These are phyloP conservation scores for Coniochaeta pulveracea DNA, from an alignment of 2,329 filamentous ascomycete genomes.

Conservation along the genomic window DNA sequence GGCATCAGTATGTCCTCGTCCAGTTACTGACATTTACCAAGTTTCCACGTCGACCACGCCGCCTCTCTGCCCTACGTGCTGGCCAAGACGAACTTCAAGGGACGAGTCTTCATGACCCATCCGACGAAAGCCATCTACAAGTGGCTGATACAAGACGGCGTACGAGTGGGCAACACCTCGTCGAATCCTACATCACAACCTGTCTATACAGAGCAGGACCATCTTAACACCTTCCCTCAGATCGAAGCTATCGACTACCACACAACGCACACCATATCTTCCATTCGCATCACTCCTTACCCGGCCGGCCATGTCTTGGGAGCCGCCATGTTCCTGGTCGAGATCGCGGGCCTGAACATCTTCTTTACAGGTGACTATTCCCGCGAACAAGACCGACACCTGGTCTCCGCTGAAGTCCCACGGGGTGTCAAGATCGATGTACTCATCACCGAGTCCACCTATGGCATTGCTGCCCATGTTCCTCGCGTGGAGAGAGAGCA, in stretches of 20 bases:
- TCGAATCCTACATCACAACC: constrained; percentile 56
- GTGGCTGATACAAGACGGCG: constrained; percentile 96
- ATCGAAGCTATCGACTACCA: constrained; percentile 98
- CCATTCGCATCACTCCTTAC: constrained; percentile 92
- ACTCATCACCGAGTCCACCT: constrained; percentile 94
- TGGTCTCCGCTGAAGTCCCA: constrained; percentile 88
- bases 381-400: constrained; percentile 85
- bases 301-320: constrained; percentile 96
- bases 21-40: constrained; percentile 21
- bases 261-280: constrained; percentile 93
- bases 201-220: constrained; percentile 91
- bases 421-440: constrained; percentile 87
- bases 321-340: constrained; percentile 95
- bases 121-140: constrained; percentile 99
- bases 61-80: constrained; percentile 96
- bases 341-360: constrained; percentile 93
- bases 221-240: constrained; percentile 81
- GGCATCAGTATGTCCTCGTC: neutral
- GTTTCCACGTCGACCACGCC: constrained; percentile 98
- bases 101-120: constrained; percentile 97
- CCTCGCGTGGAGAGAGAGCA: constrained; percentile 85
- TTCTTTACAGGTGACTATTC: constrained; percentile 98
- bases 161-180: constrained; percentile 70
- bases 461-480: constrained; percentile 88
- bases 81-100: constrained; percentile 94